A percentile compares a stretch with the other conserved stretches of the same genome.
Conservation (phyloP, 148 eudicot species). For the Arctostaphylos glauca region DNA sequence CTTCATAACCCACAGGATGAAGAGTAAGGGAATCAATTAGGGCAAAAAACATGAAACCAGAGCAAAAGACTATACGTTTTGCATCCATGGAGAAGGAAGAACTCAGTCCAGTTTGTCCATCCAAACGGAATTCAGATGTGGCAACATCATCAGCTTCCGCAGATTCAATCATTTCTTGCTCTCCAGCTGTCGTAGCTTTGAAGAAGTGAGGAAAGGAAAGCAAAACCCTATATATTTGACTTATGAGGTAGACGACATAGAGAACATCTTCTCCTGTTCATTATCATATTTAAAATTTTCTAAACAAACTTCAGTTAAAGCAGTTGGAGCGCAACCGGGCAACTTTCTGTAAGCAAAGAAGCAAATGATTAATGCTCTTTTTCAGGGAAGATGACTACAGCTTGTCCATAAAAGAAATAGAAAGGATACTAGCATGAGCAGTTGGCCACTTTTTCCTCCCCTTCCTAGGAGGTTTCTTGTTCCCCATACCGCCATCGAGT, state of each 20-base stretch:
- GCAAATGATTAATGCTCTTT: neutral
- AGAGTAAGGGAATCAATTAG: neutral
- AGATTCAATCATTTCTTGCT: constrained; percentile 22
- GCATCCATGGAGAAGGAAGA: constrained; percentile 25
- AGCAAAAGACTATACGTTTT: constrained; percentile 29
- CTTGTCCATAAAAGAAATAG: neutral
- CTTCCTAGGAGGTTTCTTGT: constrained; percentile 53
- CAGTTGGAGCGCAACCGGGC: constrained; percentile 15
- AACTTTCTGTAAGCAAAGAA: constrained; percentile 10
- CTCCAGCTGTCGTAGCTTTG: constrained; percentile 31
- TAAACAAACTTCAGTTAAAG: neutral
- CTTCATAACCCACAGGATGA: neutral
- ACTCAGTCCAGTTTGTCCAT: constrained; percentile 16
- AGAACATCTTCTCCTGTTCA: neutral
- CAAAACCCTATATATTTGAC: neutral
- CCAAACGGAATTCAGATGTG: constrained; percentile 26
- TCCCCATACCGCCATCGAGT: constrained; percentile 36
- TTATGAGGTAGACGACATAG: neutral
- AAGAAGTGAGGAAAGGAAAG: constrained; percentile 34
- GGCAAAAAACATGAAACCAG: constrained; percentile 1
- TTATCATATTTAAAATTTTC: neutral
- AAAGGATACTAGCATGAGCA: constrained; percentile 55
- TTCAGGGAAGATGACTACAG: neutral
- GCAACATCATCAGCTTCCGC: constrained; percentile 31
- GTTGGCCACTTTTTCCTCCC: constrained; percentile 50